These are phyloP conservation scores for Quercus berberidifolia DNA, from an alignment of 306 rosid species.

Conservation along the genomic window DNA sequence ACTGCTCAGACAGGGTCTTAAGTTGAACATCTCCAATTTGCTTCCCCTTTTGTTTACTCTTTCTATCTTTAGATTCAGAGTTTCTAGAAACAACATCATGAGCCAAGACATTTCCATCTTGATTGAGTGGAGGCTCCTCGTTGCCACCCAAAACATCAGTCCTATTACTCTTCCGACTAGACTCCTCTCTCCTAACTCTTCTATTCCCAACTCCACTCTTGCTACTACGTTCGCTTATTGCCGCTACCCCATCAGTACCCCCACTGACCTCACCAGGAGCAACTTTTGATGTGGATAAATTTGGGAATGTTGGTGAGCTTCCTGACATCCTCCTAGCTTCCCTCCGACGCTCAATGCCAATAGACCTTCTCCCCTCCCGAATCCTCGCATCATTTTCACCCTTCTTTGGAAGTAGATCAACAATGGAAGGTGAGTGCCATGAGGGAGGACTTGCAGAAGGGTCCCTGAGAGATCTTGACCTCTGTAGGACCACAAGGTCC, in stretches of 20 bases:
- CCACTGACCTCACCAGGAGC: constrained; percentile 60
- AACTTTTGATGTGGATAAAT: constrained; percentile 62
- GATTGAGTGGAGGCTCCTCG: constrained; percentile 51
- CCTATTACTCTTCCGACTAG: constrained; percentile 62
- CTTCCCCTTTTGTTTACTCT: constrained; percentile 66
- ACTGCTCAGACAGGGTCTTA: constrained; percentile 80
- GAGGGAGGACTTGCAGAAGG: constrained; percentile 99
- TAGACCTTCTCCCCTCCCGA: constrained; percentile 78
- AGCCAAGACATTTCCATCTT: constrained; percentile 39
- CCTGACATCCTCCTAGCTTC: constrained; percentile 63
- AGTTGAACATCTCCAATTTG: constrained; percentile 46
- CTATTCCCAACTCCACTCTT: constrained; percentile 61
- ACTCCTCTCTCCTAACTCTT: constrained; percentile 73
- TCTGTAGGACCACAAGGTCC: constrained; percentile 86
- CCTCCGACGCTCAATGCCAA: constrained; percentile 63
- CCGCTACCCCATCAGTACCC: constrained; percentile 40
- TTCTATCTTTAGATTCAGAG: constrained; percentile 62
- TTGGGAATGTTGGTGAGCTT: constrained; percentile 63
- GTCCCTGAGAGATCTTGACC: constrained; percentile 88
- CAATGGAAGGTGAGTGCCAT: constrained; percentile 86
- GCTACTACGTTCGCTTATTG: constrained; percentile 52
- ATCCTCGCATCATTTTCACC: constrained; percentile 51
- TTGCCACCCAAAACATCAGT: constrained; percentile 48
- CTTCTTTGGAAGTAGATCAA: constrained; percentile 63
- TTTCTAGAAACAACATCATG: constrained; percentile 60